A percentile compares a stretch with the other conserved stretches of the same genome.
These are phyloP conservation scores for Dactylellina cionopaga DNA, from an alignment of 2,329 filamentous ascomycete genomes.

Conservation along the genomic window DNA sequence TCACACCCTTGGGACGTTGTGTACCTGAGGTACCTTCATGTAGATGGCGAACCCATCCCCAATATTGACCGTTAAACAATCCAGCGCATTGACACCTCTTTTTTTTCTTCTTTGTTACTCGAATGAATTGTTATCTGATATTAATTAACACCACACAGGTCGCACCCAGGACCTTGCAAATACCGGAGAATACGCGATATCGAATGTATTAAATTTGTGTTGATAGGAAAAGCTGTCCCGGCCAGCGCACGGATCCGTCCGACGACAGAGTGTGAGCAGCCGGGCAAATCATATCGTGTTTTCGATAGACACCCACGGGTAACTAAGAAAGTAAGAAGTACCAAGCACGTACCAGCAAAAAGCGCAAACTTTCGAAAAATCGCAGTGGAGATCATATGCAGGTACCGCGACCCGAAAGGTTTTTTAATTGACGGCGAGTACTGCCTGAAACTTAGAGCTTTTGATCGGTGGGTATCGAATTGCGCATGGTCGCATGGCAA, in stretches of 20 bases:
- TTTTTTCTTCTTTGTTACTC: too few relatives aligned
- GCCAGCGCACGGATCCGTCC: slow-evolving; percentile 39
- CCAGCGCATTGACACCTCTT: slow-evolving; percentile 40
- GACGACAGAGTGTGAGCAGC: slow-evolving; percentile 13
- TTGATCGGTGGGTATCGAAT: slow-evolving; percentile 22
- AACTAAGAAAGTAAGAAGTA: too few relatives aligned
- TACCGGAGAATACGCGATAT: slow-evolving; percentile 8
- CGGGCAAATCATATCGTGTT: slow-evolving; percentile 39
- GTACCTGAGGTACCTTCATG: slow-evolving; percentile 7
- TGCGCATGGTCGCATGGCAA: slow-evolving; percentile 20
- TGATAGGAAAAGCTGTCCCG: slow-evolving; percentile 3
- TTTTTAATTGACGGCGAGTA: slow-evolving; percentile 44
- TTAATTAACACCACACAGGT: too few relatives aligned
- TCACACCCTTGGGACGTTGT: too few relatives aligned
- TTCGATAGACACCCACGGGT: too few relatives aligned
- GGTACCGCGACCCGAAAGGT: slow-evolving; percentile 33
- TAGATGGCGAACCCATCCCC: slow-evolving; percentile 3
- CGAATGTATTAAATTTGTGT: slow-evolving; percentile 29
- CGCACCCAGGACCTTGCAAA: too few relatives aligned
- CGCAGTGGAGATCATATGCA: slow-evolving; percentile 43
- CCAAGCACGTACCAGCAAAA: slow-evolving; percentile 12
- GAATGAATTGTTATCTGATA: too few relatives aligned
- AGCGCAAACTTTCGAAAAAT: slow-evolving; percentile 50
- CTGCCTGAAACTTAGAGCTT: slow-evolving; percentile 35
- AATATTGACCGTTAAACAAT: slow-evolving; percentile 29